These are phyloP conservation scores for Trametes elegans DNA, from an alignment of 768 basidiomycete species.

Conservation along the genomic window DNA sequence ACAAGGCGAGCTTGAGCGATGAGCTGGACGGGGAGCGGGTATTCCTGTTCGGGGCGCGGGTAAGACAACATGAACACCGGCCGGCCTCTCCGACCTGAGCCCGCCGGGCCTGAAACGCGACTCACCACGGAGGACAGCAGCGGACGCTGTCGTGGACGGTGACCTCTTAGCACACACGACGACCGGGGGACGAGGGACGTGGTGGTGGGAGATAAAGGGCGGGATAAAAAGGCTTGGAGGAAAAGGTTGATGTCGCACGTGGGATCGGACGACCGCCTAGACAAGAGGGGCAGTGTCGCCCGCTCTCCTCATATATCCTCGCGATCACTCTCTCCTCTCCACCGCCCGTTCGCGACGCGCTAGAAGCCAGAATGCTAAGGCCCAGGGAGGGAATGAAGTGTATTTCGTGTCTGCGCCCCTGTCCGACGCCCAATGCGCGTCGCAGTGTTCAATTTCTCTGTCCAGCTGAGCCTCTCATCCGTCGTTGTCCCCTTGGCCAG, in stretches of 20 bases:
- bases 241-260: conserved; percentile 17
- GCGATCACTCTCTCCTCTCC: neutral
- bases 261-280: conserved; percentile 3
- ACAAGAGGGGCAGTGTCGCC: conserved; percentile 2
- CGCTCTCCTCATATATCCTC: neutral
- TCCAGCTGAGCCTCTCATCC: neutral
- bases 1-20: neutral
- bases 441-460: no score
- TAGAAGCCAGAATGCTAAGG: conserved; percentile 3
- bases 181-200: conserved; percentile 5
- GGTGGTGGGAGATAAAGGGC: conserved; percentile 8
- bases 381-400: conserved; percentile 6
- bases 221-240: conserved; percentile 1
- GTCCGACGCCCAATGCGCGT: neutral
- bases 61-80: neutral
- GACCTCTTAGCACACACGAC: conserved; percentile 13
- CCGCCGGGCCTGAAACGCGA: neutral
- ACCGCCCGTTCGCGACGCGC: conserved; percentile 1
- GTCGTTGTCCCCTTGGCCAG: neutral
- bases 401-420: neutral
- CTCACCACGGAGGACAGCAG: conserved; percentile 11
- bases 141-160: conserved; percentile 14
- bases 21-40: conserved; percentile 5
- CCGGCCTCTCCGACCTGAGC: neutral
- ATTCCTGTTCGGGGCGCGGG: conserved; percentile 13